A percentile compares a stretch with the other conserved stretches of the same genome.
phyloP scores from a whole-genome alignment of 306 rosid species.

The Corylus avellana region DNA sequence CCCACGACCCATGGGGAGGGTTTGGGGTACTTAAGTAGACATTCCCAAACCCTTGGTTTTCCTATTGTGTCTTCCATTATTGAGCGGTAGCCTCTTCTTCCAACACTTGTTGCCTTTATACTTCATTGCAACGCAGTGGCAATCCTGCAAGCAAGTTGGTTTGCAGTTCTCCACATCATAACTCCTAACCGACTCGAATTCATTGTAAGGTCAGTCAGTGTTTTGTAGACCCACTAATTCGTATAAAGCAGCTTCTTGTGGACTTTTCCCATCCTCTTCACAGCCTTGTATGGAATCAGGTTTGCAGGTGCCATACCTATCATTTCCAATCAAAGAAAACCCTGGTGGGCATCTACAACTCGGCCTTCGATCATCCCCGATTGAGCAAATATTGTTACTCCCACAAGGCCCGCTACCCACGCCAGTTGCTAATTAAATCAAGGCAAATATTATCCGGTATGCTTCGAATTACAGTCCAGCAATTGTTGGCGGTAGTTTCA shows the following conservation, averaged over 20 bases:
- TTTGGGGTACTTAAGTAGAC: too few relatives aligned
- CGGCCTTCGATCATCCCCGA: slow-evolving; percentile 7
- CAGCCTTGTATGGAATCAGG: neutral
- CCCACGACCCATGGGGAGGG: too few relatives aligned
- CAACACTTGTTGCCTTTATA: neutral
- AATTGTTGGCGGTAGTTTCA: too few relatives aligned
- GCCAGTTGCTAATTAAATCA: too few relatives aligned
- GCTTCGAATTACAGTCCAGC: too few relatives aligned
- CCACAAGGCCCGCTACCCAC: neutral
- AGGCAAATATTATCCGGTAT: too few relatives aligned
- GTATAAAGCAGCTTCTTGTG: too few relatives aligned
- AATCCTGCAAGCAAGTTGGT: slow-evolving; percentile 30
- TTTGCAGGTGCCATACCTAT: too few relatives aligned
- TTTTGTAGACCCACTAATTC: neutral
- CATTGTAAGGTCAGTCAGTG: slow-evolving; percentile 14
- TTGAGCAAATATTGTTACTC: neutral
- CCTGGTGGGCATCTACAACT: slow-evolving; percentile 20
- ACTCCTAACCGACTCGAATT: neutral
- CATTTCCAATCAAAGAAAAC: too few relatives aligned
- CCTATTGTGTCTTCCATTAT: slow-evolving; percentile 13
- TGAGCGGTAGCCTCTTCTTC: slow-evolving; percentile 33
- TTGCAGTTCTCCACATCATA: slow-evolving; percentile 26
- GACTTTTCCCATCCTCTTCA: too few relatives aligned
- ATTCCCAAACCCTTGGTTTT: neutral
- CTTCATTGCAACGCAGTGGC: slow-evolving; percentile 26